Evolutionary conservation across 176 grass and related monocot species (phyloP), one percentile per base, ranked within the genome.

Genomic region (Cenchrus americanus): DNA sequence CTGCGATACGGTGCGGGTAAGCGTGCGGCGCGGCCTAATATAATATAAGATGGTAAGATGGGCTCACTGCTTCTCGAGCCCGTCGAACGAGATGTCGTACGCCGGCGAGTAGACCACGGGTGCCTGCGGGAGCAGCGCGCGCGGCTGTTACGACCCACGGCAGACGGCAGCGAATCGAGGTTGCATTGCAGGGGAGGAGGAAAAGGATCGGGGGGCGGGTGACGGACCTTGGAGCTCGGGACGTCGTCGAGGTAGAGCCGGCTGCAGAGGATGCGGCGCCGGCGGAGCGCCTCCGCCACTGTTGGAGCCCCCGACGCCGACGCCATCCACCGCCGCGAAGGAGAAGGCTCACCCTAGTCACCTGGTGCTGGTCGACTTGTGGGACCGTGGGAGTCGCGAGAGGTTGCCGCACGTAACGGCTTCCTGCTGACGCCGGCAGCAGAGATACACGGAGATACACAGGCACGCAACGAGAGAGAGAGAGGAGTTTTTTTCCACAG

Each of bases 11-110:
- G 30, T 12, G 10, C 5, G 21, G 0, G 15, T 9, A 44, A 60
- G 6, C 30, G 30, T 24, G 55, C 13, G 53, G 23, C 12, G 11
- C 4, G 57, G 46, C 46, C 9, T 2, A 54, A 37, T n/a, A n/a
- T n/a, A n/a, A n/a, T n/a, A 37, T 37, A 37, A 1, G 42, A 2
- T 11, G 4, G 34, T 37, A 22, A 22, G 18, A 11, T 68, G 34
- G 34, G n/a, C 85, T 88, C 89, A 92, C 92, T 86, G 52, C 73
- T 88, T 88, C 87, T 92, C 89, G 14, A 92, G 86, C 27, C 92
- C 87, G 27, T 88, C 61, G 81, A 88, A 86, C 65, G 85, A 44
- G 76, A 94, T 90, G 81, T 90, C 71, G 76, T 92, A 92, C 12
- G 90, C 74, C 43, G 87, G 67, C 63, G 88, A 85, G 83, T 84